Base-by-base conservation (phyloP, 768 basidiomycete species). In the Rhodotorula paludigena region DNA sequence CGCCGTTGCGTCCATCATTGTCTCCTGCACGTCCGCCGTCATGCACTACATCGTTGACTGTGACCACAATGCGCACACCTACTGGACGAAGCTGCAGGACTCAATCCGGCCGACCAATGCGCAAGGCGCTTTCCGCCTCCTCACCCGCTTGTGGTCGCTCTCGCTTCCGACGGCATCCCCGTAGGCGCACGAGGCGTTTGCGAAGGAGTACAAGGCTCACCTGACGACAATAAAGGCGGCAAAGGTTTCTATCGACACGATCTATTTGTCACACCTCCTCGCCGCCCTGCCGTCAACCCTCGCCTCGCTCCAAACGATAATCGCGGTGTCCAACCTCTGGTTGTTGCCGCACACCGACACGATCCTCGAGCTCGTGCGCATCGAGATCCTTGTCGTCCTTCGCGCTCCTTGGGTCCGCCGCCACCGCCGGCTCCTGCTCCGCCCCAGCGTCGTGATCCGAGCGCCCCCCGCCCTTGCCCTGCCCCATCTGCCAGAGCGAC, bases 291-390 rank as follows among this genome's bases (percentile, higher is more conserved):
- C 39, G 2, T 16, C 35, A 3, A 33, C 51, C 15, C 60, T 61
- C 35, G n/a, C 25, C 48, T 3, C 60, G 30, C 32, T 42, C 8
- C 60, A 61, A 51, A 53, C 48, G 25, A 28, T 25, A 7, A 18
- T 60, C 16, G 59, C 59, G 7, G 38, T 52, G 30, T 14, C n/a
- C 36, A 33, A 51, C 28, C 16, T 2, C 20, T 16, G 2, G 38
- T n/a, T 28, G 30, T 52, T 53, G 2, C 52, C 51, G 5, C 2
- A 14, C 23, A 23, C 51, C 6, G 30, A 42, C 51, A 30, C 14
- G n/a, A 42, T 53, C 51, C 63, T 64, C 33, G 54, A 64, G 41
- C 8, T 57, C 30, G 42, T 57, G 39, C 25, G 57, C 55, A 39
- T 53, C 32, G 39, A 52, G 25, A 30, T n/a, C n/a, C n/a, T n/a